Evolutionary conservation across 2,329 filamentous ascomycete genomes (phyloP).

Genomic region (Botryosphaeria agaves): DNA sequence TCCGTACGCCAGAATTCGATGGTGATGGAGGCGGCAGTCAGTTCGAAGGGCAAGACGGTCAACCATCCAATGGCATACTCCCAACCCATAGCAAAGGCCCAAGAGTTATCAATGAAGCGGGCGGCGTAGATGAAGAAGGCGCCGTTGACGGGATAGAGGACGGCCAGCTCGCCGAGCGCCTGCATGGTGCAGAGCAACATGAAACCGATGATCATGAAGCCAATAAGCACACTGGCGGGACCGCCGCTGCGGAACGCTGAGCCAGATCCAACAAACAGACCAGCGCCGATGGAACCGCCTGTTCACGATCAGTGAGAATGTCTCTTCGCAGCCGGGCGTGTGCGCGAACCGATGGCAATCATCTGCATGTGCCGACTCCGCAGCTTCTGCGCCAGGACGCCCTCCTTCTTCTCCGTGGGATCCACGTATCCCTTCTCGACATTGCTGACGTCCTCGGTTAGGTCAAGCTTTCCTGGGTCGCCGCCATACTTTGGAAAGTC

Average conservation of each 20-base stretch:
- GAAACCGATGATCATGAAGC: conserved; percentile 13
- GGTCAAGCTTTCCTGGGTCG: no score
- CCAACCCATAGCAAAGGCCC: conserved; percentile 27
- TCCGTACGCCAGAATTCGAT: conserved; percentile 13
- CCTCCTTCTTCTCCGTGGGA: no score
- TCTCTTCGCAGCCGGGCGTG: no score
- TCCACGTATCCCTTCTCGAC: no score
- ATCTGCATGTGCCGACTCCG: conserved; percentile 16
- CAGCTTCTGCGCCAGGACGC: no score
- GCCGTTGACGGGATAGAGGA: conserved; percentile 16
- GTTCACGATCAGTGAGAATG: no score
- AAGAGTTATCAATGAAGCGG: conserved; percentile 16
- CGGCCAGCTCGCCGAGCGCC: conserved; percentile 17
- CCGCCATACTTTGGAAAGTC: no score
- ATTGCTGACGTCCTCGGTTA: no score
- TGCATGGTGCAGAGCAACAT: conserved; percentile 18
- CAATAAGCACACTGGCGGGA: conserved; percentile 16
- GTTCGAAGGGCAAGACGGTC: conserved; percentile 15
- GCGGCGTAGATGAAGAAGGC: conserved; percentile 17
- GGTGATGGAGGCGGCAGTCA: conserved; percentile 14
- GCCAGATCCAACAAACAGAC: conserved; percentile 17
- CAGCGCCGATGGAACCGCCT: conserved; percentile 15
- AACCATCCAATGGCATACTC: conserved; percentile 17
- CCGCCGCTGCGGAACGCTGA: conserved; percentile 13
- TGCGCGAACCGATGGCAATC: conserved; percentile 20